Conservation (phyloP, 306 rosid genomes). For the Cicer pinnatifidum region DNA sequence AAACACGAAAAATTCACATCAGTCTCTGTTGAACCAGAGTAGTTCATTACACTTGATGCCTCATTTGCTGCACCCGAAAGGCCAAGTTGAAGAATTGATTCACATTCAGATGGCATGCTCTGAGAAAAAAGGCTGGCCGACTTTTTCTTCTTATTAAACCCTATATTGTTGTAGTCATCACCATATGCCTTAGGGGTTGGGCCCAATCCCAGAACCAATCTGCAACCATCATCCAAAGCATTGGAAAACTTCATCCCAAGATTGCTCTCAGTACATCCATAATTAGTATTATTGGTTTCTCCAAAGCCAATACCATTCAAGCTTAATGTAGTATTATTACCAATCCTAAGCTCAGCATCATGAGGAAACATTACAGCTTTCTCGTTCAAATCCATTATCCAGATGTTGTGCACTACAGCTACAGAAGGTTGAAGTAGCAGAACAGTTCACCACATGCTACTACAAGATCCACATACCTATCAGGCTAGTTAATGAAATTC, state of each 20-base stretch:
- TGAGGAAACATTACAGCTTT: conserved; percentile 58
- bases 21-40: conserved; percentile 64
- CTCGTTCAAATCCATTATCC: conserved; percentile 83
- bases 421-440: conserved; percentile 51
- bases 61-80: conserved; percentile 83
- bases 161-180: conserved; percentile 57
- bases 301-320: conserved; percentile 70
- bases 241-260: conserved; percentile 55
- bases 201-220: conserved; percentile 92
- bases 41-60: conserved; percentile 61
- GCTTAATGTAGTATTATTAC: conserved; percentile 79
- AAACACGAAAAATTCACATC: conserved; percentile 53
- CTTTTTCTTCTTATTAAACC: conserved; percentile 57
- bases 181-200: conserved; percentile 81
- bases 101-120: conserved; percentile 62
- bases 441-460: conserved; percentile 52
- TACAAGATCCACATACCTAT: conserved; percentile 44
- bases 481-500: conserved; percentile 50
- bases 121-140: conserved; percentile 48
- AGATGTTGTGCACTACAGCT: conserved; percentile 47
- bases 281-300: conserved; percentile 56
- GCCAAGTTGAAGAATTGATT: conserved; percentile 87
- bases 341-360: conserved; percentile 61
- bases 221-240: conserved; percentile 80
- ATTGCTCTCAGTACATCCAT: conserved; percentile 51